Base-by-base conservation (phyloP, 192 early-diverging fungal species). In the Blastocladiella britannica region DNA sequence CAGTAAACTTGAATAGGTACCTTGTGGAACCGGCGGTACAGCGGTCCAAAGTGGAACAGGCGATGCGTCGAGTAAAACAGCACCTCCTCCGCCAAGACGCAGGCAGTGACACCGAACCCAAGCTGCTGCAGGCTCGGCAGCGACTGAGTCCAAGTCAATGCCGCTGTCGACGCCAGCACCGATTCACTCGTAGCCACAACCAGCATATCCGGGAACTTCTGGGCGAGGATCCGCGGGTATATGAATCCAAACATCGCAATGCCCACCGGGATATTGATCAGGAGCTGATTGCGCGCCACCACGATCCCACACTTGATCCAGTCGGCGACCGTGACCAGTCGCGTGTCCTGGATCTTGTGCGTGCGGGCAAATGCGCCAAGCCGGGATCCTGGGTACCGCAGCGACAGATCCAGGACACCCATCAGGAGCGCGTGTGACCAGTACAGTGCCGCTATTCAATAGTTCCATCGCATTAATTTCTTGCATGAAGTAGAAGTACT, bases 1-100 rank as follows among this genome's bases (percentile, higher is more conserved):
- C n/a, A n/a, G n/a, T n/a, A n/a, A n/a, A n/a, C n/a, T n/a, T n/a
- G n/a, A n/a, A n/a, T n/a, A n/a, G n/a, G 58, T 20, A 26, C 20
- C 53, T 60, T 60, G 58, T 60, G 58, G 9, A 60, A 20, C n/a
- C 20, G 25, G 28, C 24, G 25, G 53, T 60, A 60, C 20, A 60
- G 51, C 29, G 58, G 20, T 7, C 24, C 26, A 12, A 15, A 29
- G 29, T 60, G 58, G 24, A 60, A 22, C 27, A 53, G 26, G 20
- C 58, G 30, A 28, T 60, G 58, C 27, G 58, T 55, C 25, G 25
- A 60, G 58, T 54, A 60, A 28, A 60, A 60, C 3, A 31, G 24
- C 12, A 60, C 12, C 28, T 60, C 58, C 26, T 54, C 58, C 28
- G 25, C 9, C 28, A 60, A 15, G 26, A 26, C 30, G 18, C 7